These are phyloP conservation scores for Talaromyces sp. DNA, from an alignment of 2,329 filamentous ascomycete genomes.

Conservation along the genomic window DNA sequence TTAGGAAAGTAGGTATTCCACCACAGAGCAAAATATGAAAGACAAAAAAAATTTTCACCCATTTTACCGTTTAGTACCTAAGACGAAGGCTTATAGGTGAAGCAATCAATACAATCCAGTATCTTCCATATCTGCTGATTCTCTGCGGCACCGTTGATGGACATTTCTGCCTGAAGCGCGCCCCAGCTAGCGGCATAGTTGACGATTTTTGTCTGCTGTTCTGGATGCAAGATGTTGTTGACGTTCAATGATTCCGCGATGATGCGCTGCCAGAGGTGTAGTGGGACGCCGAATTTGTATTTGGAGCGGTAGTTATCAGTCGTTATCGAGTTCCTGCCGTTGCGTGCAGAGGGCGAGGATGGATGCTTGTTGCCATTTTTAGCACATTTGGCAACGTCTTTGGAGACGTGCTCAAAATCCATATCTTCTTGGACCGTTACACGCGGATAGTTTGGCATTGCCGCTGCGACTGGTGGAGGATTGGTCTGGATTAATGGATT, in stretches of 20 bases:
- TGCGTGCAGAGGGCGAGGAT: background rate
- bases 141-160: conserved; percentile 27
- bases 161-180: conserved; percentile 28
- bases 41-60: background rate
- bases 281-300: conserved; percentile 28
- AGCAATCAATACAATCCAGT: conserved; percentile 32
- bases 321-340: background rate
- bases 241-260: conserved; percentile 29
- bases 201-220: conserved; percentile 30
- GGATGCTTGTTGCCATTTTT: background rate
- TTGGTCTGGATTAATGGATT: conserved; percentile 1
- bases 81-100: conserved; percentile 27
- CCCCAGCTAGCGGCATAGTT: conserved; percentile 34
- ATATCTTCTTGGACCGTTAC: background rate
- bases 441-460: conserved; percentile 6
- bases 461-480: conserved; percentile 7
- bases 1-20: background rate
- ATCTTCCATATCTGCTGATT: conserved; percentile 37
- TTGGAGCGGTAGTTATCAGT: background rate
- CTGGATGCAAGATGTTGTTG: conserved; percentile 25
- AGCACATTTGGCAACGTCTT: background rate
- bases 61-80: background rate
- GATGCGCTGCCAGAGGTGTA: conserved; percentile 30
- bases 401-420: background rate
- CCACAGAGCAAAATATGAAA: background rate